Evolutionary conservation across 805 yeast genomes (phyloP).

Genomic region (Yamadazyma akitaensis): DNA sequence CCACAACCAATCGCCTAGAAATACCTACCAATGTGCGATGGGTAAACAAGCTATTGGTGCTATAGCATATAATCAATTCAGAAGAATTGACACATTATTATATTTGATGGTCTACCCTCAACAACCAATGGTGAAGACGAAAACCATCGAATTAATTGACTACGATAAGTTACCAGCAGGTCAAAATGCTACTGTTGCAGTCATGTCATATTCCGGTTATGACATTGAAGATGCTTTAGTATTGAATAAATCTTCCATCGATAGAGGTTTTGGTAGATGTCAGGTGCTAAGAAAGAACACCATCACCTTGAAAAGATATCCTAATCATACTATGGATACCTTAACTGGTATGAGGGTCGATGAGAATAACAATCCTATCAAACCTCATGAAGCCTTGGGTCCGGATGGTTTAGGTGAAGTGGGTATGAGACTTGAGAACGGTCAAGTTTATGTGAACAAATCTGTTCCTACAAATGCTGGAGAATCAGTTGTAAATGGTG

Average conservation of each 20-base stretch:
- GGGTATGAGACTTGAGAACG: conserved; percentile 84
- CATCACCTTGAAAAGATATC: conserved; percentile 82
- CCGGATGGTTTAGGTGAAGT: conserved; percentile 97
- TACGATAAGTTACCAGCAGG: conserved; percentile 98
- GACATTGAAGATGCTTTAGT: conserved; percentile 99
- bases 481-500: conserved; percentile 46
- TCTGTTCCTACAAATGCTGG: conserved; percentile 86
- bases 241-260: conserved; percentile 86
- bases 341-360: conserved; percentile 90
- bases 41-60: conserved; percentile 99
- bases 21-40: conserved; percentile 93
- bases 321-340: conserved; percentile 89
- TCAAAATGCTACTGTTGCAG: conserved; percentile 98
- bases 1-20: conserved; percentile 89
- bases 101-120: conserved; percentile 98
- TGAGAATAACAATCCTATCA: conserved; percentile 74
- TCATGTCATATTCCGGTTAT: conserved; percentile 97
- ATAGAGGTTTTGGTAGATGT: conserved; percentile 97
- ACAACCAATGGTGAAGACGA: conserved; percentile 98
- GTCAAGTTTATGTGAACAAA: conserved; percentile 92
- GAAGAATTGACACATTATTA: conserved; percentile 89
- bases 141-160: conserved; percentile 91
- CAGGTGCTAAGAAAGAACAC: conserved; percentile 93
- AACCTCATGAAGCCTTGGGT: conserved; percentile 83
- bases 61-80: conserved; percentile 93